Evolutionary conservation across 495 filamentous ascomycete genomes (phyloP), one percentile per base, ranked within the genome.

Genomic region (Aspergillus baeticus): DNA sequence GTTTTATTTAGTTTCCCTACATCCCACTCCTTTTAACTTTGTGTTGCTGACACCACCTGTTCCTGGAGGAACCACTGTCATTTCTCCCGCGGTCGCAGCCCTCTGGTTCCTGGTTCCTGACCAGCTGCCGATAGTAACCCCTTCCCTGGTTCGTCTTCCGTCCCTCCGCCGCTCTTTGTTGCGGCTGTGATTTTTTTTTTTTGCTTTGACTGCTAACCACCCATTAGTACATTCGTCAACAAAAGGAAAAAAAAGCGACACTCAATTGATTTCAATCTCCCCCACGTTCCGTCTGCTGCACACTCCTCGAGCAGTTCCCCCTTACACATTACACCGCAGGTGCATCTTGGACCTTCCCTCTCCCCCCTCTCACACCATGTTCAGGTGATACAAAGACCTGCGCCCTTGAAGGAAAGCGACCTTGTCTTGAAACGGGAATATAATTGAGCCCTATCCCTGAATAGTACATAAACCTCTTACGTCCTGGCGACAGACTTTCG

Each of bases 341-440:
- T 42, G 45, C 43, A 34, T 41, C 36, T 22, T 49, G 14, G 17
- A 10, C 37, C 49, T 36, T n/a, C 35, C 47, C 29, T 23, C 29
- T 34, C 35, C 29, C 42, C 41, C 39, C 55, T n/a, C 49, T 57
- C 55, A 59, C 56, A 53, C 56, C 49, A 66, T 66, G 60, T 58
- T 45, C 51, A 44, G 58, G 57, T 56, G 37, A 52, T 52, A 52
- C 49, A 54, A 31, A 49, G 20, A 39, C 31, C 15, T 29, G 11
- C 53, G 44, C 50, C 38, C 52, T 58, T 50, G 45, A 26, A 17
- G 36, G 20, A 33, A 33, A n/a, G 23, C 52, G 20, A 33, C 29
- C 21, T 31, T 22, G 15, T 37, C 15, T 13, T 41, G 15, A 46
- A 13, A 8, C 10, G 26, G 22, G 23, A 42, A 21, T 41, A 48